Conservation (phyloP, 805 yeast species). For the Saccharomycopsis sp. region DNA sequence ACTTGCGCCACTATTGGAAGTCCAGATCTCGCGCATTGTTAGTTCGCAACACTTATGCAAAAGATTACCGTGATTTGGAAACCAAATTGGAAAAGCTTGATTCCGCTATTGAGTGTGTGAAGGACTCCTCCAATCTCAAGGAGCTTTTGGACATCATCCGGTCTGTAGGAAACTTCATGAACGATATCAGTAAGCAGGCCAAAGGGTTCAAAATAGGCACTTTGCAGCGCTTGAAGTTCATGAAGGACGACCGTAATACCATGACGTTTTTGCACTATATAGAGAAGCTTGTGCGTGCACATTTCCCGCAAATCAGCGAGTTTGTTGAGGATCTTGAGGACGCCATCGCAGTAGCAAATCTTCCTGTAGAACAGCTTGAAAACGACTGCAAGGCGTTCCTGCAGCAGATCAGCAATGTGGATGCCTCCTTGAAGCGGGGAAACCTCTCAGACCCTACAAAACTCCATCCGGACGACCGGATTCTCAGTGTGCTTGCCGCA, state of each 20-base stretch:
- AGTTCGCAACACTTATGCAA: slow-evolving; percentile 49
- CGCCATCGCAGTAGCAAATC: slow-evolving; percentile 48
- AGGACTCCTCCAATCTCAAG: slow-evolving; percentile 46
- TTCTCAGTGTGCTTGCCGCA: slow-evolving; percentile 48
- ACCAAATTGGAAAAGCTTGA: slow-evolving; percentile 51
- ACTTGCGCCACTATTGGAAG: slow-evolving; percentile 65
- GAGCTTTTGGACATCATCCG: slow-evolving; percentile 58
- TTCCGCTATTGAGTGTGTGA: slow-evolving; percentile 48
- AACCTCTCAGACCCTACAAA: slow-evolving; percentile 54
- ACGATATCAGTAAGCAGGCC: slow-evolving; percentile 60
- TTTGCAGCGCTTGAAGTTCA: slow-evolving; percentile 59
- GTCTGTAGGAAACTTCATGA: slow-evolving; percentile 75
- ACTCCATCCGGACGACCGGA: slow-evolving; percentile 61
- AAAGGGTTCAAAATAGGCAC: slow-evolving; percentile 66
- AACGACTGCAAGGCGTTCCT: slow-evolving; percentile 52
- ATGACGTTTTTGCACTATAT: slow-evolving; percentile 70
- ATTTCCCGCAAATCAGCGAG: slow-evolving; percentile 56
- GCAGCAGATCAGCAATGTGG: slow-evolving; percentile 43
- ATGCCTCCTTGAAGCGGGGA: slow-evolving; percentile 51
- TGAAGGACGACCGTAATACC: slow-evolving; percentile 63
- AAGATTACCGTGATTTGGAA: slow-evolving; percentile 58
- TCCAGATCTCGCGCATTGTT: slow-evolving; percentile 60
- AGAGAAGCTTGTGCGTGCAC: slow-evolving; percentile 57
- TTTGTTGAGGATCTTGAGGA: slow-evolving; percentile 55
- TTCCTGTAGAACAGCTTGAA: slow-evolving; percentile 56